A percentile compares a stretch with the other conserved stretches of the same genome.
These are phyloP conservation scores for Stemphylium lycopersici DNA, from an alignment of 2,329 filamentous ascomycete genomes.

Conservation along the genomic window DNA sequence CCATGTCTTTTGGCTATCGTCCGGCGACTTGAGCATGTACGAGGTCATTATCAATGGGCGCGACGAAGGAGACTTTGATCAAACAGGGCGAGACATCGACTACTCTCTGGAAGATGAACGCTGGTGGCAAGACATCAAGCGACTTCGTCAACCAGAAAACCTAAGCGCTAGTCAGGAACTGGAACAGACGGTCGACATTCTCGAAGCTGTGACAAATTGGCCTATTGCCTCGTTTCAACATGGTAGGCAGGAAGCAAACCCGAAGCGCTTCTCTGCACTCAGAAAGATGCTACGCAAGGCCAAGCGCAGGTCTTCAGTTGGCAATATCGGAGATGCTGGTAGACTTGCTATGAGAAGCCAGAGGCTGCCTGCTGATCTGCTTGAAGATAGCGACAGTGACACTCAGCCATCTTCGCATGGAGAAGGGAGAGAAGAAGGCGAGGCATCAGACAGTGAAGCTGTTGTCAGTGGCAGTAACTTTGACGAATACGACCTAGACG, in stretches of 20 bases:
- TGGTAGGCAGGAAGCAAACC: slow-evolving; percentile 50
- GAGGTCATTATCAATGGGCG: slow-evolving; percentile 77
- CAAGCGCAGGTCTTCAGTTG: slow-evolving; percentile 58
- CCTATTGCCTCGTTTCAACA: slow-evolving; percentile 61
- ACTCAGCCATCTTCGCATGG: slow-evolving; percentile 29
- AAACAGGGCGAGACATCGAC: slow-evolving; percentile 67
- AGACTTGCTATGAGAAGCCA: slow-evolving; percentile 79
- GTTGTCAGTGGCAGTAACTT: slow-evolving; percentile 41
- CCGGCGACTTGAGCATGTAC: slow-evolving; percentile 73
- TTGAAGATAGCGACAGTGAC: slow-evolving; percentile 48
- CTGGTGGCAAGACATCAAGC: slow-evolving; percentile 82
- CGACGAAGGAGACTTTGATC: slow-evolving; percentile 55
- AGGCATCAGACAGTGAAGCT: slow-evolving; percentile 38
- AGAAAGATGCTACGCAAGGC: slow-evolving; percentile 67
- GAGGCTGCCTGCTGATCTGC: slow-evolving; percentile 66
- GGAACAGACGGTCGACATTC: slow-evolving; percentile 52
- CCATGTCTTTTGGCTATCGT: slow-evolving; percentile 80
- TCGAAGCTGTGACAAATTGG: slow-evolving; percentile 55
- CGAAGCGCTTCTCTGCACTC: slow-evolving; percentile 63
- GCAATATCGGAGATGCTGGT: slow-evolving; percentile 60
- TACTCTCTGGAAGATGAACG: slow-evolving; percentile 71
- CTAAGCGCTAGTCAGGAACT: slow-evolving; percentile 53
- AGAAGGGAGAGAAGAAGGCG: slow-evolving; percentile 29
- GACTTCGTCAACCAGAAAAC: slow-evolving; percentile 46
- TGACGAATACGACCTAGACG: slow-evolving; percentile 45